Base-by-base conservation (phyloP, 257 asterid genomes). In the Parsonsia alboflavescens region DNA sequence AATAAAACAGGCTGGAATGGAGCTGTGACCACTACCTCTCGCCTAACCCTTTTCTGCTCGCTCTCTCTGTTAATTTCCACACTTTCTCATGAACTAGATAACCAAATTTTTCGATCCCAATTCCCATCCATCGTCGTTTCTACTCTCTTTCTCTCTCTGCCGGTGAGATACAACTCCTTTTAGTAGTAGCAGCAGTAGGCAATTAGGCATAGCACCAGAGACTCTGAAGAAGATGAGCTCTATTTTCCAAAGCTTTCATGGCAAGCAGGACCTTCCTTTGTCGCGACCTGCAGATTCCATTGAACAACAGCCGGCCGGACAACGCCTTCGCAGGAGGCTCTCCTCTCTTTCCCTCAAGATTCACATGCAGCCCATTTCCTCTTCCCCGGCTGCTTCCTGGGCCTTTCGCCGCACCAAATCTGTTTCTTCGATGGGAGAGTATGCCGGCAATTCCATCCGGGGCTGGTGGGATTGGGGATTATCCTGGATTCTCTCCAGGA, bases 381-480 rank as follows among this genome's bases (percentile, higher is more conserved):
- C 79, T 22, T 68, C 84, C 33, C 62, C 83, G 8, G 73, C 86
- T 22, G 68, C 85, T 16, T 79, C 82, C 7, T 81, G 87, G 88
- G 19, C 59, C 0, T 77, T 90, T 64, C 88, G 84, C 69, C 91
- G 98, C 73, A 77, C 97, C 79, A 93, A 86, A 74, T 87, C 97
- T 24, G 61, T 89, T 28, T 82, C 90, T 12, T 82, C 81, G 54
- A 65, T 84, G 85, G 82, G 84, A 1, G 84, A 82, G 71, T 74
- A 72, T 64, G 89, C 93, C 7, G 91, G 88, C 53, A 75, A 57
- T 70, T 88, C 96, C 24, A 83, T 88, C 50, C 79, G 83, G 70
- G 77, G 82, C 82, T 94, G 98, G 98, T 94, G 98, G 98, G 88
- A 79, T 0, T 85, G 88, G 93, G 96, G 96, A 53, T 84, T 84